A percentile compares a stretch with the other conserved stretches of the same genome.
These are phyloP conservation scores for Senna tora DNA, from an alignment of 306 rosid species.

Conservation along the genomic window DNA sequence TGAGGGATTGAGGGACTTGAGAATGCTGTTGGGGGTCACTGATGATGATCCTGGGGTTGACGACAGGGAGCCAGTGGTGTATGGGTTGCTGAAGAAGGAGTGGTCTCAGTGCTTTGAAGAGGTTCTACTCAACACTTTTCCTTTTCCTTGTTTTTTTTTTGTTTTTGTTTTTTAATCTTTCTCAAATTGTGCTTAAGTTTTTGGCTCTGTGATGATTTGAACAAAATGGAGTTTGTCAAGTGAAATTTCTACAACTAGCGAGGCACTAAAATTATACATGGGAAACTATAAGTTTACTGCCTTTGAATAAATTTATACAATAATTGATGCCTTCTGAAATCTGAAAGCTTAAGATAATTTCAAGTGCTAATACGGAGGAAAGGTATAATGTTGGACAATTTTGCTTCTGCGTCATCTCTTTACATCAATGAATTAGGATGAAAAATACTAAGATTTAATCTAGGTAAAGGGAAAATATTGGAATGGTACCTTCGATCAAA, in stretches of 20 bases:
- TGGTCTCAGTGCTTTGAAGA: slow-evolving; percentile 87
- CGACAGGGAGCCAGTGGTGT: slow-evolving; percentile 77
- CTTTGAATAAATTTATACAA: slow-evolving; percentile 5
- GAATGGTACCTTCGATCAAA: not conserved
- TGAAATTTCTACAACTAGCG: not conserved
- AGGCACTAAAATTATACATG: slow-evolving; percentile 6
- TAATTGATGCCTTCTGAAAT: slow-evolving; percentile 15
- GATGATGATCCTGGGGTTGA: slow-evolving; percentile 39
- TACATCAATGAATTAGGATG: no score
- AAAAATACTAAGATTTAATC: not conserved
- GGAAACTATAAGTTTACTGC: not conserved
- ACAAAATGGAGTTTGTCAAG: not conserved
- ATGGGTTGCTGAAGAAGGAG: slow-evolving; percentile 72
- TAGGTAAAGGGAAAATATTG: not conserved
- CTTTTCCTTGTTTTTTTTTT: not conserved
- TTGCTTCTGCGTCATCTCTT: not conserved
- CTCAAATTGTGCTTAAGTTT: not conserved
- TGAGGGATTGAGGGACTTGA: slow-evolving; percentile 67
- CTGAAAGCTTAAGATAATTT: not conserved
- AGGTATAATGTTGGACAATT: not conserved
- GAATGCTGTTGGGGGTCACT: slow-evolving; percentile 52
- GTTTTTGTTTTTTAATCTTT: no score
- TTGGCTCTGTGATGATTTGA: not conserved
- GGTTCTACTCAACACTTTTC: slow-evolving; percentile 59
- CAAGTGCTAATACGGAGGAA: not conserved